A percentile compares a stretch with the other conserved stretches of the same genome.
Conservation (phyloP, 2,329 filamentous ascomycete genomes). For the Epichloe scottii region DNA sequence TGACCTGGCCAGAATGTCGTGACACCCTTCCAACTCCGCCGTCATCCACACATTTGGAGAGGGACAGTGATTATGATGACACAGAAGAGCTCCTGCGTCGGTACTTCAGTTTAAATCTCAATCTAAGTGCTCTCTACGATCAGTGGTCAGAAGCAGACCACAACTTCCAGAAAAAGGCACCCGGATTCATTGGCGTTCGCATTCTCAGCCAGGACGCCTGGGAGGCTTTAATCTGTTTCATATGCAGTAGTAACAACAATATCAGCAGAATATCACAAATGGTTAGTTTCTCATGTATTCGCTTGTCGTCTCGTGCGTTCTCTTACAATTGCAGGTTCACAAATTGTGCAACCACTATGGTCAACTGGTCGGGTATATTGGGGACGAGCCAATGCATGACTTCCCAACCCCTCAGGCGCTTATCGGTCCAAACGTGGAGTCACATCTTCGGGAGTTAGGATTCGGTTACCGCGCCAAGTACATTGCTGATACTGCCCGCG, state of each 20-base stretch:
- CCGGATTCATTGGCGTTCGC: constrained; percentile 78
- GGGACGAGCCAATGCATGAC: constrained; percentile 65
- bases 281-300: constrained; percentile 34
- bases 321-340: constrained; percentile 41
- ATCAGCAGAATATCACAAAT: constrained; percentile 92
- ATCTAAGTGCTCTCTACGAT: constrained; percentile 63
- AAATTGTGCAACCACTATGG: constrained; percentile 86
- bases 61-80: constrained; percentile 40
- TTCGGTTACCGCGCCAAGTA: constrained; percentile 95
- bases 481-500: constrained; percentile 70
- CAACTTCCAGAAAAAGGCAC: constrained; percentile 81
- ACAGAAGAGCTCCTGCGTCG: constrained; percentile 62
- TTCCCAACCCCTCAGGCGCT: constrained; percentile 70
- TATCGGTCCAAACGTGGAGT: constrained; percentile 63
- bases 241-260: constrained; percentile 98
- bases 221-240: constrained; percentile 89
- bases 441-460: constrained; percentile 66
- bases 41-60: not conserved
- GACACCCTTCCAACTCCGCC: constrained; percentile 8
- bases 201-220: constrained; percentile 92
- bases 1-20: constrained; percentile 40
- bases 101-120: constrained; percentile 78
- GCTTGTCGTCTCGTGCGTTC: too few relatives aligned
- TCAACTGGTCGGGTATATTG: constrained; percentile 57
- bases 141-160: constrained; percentile 77